Conservation (phyloP, 805 yeast species). For the Isabelozyma pseudorhagii region DNA sequence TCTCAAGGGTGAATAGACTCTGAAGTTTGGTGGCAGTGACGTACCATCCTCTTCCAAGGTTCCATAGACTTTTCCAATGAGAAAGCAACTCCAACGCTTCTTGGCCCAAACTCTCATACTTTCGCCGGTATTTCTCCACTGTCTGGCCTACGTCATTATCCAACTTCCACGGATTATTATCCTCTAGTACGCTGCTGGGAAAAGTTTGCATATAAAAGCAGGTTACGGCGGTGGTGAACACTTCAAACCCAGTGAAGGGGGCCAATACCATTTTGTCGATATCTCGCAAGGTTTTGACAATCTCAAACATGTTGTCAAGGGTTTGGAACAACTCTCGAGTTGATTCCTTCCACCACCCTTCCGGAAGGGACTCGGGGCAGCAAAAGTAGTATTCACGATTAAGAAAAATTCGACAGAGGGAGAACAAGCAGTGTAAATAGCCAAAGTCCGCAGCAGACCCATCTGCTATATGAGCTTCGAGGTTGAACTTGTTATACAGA, state of each 20-base stretch:
- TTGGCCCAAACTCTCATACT: slow-evolving; percentile 16
- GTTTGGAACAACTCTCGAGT: slow-evolving; percentile 16
- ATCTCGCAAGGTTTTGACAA: slow-evolving; percentile 17
- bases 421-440: slow-evolving; percentile 29
- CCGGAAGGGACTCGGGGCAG: slow-evolving; percentile 24
- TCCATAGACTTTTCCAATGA: slow-evolving; percentile 28
- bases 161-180: slow-evolving; percentile 4
- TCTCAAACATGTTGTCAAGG: slow-evolving; percentile 17
- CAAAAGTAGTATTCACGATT: slow-evolving; percentile 34
- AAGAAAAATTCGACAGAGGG: slow-evolving; percentile 30
- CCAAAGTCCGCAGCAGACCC: slow-evolving; percentile 31
- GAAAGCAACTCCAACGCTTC: slow-evolving; percentile 18
- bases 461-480: slow-evolving; percentile 23
- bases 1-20: slow-evolving; percentile 14
- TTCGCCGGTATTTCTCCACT: background rate
- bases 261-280: slow-evolving; percentile 28
- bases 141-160: background rate
- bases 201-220: slow-evolving; percentile 26
- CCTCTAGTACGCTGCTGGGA: slow-evolving; percentile 16
- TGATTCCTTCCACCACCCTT: slow-evolving; percentile 24
- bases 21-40: slow-evolving; percentile 20
- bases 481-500: slow-evolving; percentile 17
- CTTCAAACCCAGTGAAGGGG: slow-evolving; percentile 36
- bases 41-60: slow-evolving; percentile 27
- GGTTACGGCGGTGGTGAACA: slow-evolving; percentile 34